Evolutionary conservation across 176 grass and related monocot species (phyloP), one percentile per base, ranked within the genome.

Genomic region (Phragmites australis): DNA sequence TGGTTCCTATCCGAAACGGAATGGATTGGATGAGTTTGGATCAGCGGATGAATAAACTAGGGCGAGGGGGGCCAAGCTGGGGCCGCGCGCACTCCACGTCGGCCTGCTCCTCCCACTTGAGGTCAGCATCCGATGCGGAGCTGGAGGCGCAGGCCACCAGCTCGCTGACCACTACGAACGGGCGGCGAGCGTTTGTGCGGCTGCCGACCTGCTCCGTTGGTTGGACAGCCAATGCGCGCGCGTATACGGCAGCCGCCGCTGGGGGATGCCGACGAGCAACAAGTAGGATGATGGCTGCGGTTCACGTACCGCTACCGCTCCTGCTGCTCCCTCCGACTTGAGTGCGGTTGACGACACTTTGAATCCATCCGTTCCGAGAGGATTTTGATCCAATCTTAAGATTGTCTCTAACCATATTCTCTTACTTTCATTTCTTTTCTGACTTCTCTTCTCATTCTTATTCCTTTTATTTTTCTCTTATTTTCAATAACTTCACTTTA

Each of bases 61-160:
- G 22, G n/a, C 9, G 62, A 23, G 9, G 5, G 43, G 30, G 17
- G 16, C 3, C 2, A 34, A 41, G 43, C 43, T 78, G 55, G 75
- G 91, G 85, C 61, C 51, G 22, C 29, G 49, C 30, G 77, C 67
- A 21, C 54, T 85, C 85, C 88, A 93, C 87, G 91, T 89, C 84
- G 45, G 51, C 66, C 80, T 7, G 0, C 76, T 55, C 55, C 50
- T 46, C 59, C 51, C 80, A 25, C 61, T 70, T 40, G 53, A 70
- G 25, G 55, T 56, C 82, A 43, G 77, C 77, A 55, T 64, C 44
- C 76, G 61, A 84, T 34, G 83, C 80, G 84, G 88, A 85, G 65
- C 52, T 56, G 73, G 7, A 47, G 40, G 61, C 22, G 56, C 39
- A 39, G 44, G 65, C 72, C 80, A 82, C 84, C 31, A 55, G 45